Evolutionary conservation across 768 basidiomycete genomes (phyloP), one percentile per base, ranked within the genome.

Genomic region (Hericium alpestre): DNA sequence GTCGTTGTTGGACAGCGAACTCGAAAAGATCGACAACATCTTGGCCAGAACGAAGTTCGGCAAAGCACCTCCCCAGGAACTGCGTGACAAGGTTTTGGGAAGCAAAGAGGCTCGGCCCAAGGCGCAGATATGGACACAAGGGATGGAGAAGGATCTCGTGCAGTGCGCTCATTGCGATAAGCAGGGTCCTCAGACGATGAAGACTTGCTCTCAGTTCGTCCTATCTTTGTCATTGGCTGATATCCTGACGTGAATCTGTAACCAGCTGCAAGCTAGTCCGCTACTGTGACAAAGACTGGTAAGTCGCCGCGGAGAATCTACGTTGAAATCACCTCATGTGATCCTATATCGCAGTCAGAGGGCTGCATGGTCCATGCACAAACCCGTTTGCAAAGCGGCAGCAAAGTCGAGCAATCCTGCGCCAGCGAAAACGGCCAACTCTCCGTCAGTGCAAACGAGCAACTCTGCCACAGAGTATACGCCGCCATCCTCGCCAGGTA

Each of bases 11-110:
- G 40, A 53, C 10, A 58, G 54, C 43, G 70, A 71, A 49, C 41
- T 68, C 5, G 67, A 69, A 59, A 66, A 66, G 52, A 69, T 71
- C 46, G 68, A 71, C 61, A 69, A 61, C 43, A 51, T 59, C 20
- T 15, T 61, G 10, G 49, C 50, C 25, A 56, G 51, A 6, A 32
- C 23, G 27, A 63, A 32, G 56, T 61, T n/a, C 40, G 25, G 25
- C 25, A 63, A 23, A 55, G 55, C 51, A 47, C 58, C 64, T 1
- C 59, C 54, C 23, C 25, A 46, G 12, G 47, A 11, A 22, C 41
- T 65, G 54, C 64, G 64, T 51, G 51, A 60, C 32, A 38, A 58
- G 48, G 66, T 67, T 3, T 38, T 61, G 6, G 65, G 65, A n/a
- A 51, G 37, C 27, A 65, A 66, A 56, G 59, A 59, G 37, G 53